Evolutionary conservation across 2,329 filamentous ascomycete genomes (phyloP).

Genomic region (Cytospora piceicola): DNA sequence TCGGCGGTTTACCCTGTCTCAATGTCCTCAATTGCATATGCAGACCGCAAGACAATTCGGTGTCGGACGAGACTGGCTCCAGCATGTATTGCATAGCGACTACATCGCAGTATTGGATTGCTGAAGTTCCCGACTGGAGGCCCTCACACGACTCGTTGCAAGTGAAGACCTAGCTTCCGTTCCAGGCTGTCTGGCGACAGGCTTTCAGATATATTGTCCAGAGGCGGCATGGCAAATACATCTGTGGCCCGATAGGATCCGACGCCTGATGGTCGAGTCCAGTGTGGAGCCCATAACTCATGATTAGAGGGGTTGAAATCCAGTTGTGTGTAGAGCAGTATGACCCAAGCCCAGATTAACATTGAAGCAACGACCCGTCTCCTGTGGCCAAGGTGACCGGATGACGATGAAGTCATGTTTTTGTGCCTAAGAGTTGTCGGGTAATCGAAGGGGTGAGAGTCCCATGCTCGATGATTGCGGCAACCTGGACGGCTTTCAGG

Average conservation of each 20-base stretch:
- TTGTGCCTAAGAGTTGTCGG: not conserved
- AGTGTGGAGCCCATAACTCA: not conserved
- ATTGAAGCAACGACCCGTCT: not conserved
- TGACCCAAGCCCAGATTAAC: not conserved
- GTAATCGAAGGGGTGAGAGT: not conserved
- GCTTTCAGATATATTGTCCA: not conserved
- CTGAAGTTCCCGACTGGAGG: slow-evolving; percentile 7
- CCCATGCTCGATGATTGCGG: not conserved
- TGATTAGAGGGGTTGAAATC: not conserved
- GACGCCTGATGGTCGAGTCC: not conserved
- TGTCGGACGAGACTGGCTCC: slow-evolving; percentile 14
- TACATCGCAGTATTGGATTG: slow-evolving; percentile 13
- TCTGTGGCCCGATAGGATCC: not conserved
- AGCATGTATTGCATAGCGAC: slow-evolving; percentile 16
- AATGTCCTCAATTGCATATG: not conserved
- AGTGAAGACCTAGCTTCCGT: slow-evolving; percentile 13
- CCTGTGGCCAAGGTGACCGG: not conserved
- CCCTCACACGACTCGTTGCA: slow-evolving; percentile 20
- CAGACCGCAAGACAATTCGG: slow-evolving; percentile 9
- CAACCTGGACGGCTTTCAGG: not conserved
- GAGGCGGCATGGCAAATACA: not conserved
- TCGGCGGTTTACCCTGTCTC: slow-evolving; percentile 19
- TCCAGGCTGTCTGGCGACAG: slow-evolving; percentile 3
- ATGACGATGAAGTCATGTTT: not conserved
- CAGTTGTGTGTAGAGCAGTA: not conserved